Conservation (phyloP, 176 grass and related monocot genomes). For the Metroxylon sagu region DNA sequence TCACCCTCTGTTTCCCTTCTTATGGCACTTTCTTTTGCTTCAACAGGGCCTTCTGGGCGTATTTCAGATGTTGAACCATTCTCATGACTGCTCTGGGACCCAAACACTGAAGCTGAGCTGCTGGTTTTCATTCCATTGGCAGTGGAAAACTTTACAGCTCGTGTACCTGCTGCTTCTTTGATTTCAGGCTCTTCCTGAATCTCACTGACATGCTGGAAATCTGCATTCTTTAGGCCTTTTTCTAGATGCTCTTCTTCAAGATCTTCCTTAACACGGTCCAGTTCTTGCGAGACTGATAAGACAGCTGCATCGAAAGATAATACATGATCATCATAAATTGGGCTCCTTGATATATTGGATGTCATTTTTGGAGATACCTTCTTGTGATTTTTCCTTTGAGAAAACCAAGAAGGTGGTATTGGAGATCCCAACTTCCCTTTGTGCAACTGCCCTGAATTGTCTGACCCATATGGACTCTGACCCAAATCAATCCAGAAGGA, state of each 20-base stretch:
- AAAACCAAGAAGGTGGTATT: conserved; percentile 78
- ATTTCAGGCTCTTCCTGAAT: conserved; percentile 77
- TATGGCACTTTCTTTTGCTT: conserved; percentile 86
- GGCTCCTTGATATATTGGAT: conserved; percentile 57
- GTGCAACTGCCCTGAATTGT: conserved; percentile 55
- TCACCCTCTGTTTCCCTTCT: conserved; percentile 94
- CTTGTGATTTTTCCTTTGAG: conserved; percentile 55
- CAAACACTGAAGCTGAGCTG: conserved; percentile 42
- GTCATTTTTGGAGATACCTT: conserved; percentile 49
- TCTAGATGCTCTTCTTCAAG: conserved; percentile 37
- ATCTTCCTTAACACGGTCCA: conserved; percentile 43
- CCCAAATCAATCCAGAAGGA: conserved; percentile 99
- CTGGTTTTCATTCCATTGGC: conserved; percentile 24
- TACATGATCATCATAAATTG: conserved; percentile 62
- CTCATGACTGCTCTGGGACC: conserved; percentile 16
- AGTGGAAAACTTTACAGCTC: conserved; percentile 44
- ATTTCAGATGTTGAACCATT: conserved; percentile 58
- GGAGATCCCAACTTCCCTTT: conserved; percentile 82
- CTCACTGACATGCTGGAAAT: conserved; percentile 61
- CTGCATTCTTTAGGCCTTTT: conserved; percentile 31
- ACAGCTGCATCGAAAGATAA: conserved; percentile 94
- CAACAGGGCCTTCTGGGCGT: conserved; percentile 34
- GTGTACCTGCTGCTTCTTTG: conserved; percentile 37
- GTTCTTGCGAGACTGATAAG: conserved; percentile 72
- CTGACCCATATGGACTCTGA: conserved; percentile 72